A percentile compares a stretch with the other conserved stretches of the same genome.
Evolutionary conservation across 768 basidiomycete genomes (phyloP).

Genomic region (Collybia nuda): DNA sequence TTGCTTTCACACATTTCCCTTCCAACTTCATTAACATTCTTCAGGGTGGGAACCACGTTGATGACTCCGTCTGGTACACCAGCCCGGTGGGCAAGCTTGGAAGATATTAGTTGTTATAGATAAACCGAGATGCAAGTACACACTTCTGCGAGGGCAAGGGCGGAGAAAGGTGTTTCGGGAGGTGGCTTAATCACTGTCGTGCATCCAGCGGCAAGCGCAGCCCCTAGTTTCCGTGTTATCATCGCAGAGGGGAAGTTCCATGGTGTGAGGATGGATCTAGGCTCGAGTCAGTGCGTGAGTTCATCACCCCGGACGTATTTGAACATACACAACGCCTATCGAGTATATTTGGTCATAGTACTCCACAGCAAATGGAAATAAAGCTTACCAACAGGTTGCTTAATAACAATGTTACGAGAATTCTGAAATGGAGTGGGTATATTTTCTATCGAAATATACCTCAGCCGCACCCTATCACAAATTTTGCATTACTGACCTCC

Average conservation of each 20-base stretch:
- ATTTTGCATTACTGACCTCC: conserved; percentile 54
- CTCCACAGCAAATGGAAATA: not conserved
- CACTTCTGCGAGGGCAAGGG: conserved; percentile 89
- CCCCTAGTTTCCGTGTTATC: conserved; percentile 88
- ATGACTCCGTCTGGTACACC: conserved; percentile 94
- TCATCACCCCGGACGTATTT: too few species aligned
- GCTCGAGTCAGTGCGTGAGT: conserved; percentile 3
- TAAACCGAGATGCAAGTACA: not conserved
- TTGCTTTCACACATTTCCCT: conserved; percentile 93
- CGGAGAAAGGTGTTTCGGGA: conserved; percentile 92
- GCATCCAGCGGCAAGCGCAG: conserved; percentile 94
- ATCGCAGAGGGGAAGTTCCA: conserved; percentile 97
- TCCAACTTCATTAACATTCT: conserved; percentile 84
- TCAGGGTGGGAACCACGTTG: conserved; percentile 88
- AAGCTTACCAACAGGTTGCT: conserved; percentile 81
- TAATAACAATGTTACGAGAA: conserved; percentile 84
- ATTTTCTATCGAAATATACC: conserved; percentile 49
- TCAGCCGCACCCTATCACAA: not conserved
- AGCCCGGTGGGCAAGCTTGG: conserved; percentile 79
- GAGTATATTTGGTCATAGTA: conserved; percentile 1
- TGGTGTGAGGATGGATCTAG: conserved; percentile 76
- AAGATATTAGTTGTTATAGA: not conserved
- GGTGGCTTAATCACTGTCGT: conserved; percentile 95
- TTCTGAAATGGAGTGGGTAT: conserved; percentile 74
- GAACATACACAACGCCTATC: conserved; percentile 40